Evolutionary conservation across 2,329 filamentous ascomycete species (phyloP), one percentile per base, ranked within the genome.

Genomic region (Acephala macrosclerotiorum): DNA sequence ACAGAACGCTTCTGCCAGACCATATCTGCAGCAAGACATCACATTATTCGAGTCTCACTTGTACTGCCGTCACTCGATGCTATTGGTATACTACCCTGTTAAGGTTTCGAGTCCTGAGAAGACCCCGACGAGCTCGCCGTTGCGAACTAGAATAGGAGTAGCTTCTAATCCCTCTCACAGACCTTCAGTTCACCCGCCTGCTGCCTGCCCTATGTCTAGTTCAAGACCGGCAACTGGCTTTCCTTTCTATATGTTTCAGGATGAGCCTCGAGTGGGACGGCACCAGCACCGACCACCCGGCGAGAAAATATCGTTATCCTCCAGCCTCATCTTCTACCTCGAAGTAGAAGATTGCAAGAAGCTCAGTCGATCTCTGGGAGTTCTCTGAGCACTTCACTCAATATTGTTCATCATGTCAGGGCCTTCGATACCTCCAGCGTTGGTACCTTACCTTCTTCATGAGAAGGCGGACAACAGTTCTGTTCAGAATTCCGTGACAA

Each of bases 401-500:
- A 33, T n/a, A 14, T 18, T n/a, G 18, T 12, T 35, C 51, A 33
- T 22, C 14, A 57, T 57, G 29, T 25, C 55, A 22, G 33, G 6
- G 29, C n/a, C 18, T 9, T 22, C 33, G 22, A 25, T 63, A 33
- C 60, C 60, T 18, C 60, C 60, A 11, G 36, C 25, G n/a, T 38
- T 63, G 14, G 5, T 58, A 20, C 60, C 49, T 3, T 63, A 63
- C 35, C 60, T 63, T 5, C 9, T 25, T 2, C 36, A 49, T 25
- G 60, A 63, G 51, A 57, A 63, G 40, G 26, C 22, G 29, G 60
- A 63, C 29, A 14, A 49, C 40, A 57, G 51, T 22, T 47, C 60
- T 29, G n/a, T 58, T 3, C 51, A 63, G 38, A 18, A 40, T 4
- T 56, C 51, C 5, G 61, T 66, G 25, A 26, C 63, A 18, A 66